Evolutionary conservation across 345 rosid genomes (phyloP), one percentile per base, ranked within the genome.

Genomic region (Aurinia saxatilis): DNA sequence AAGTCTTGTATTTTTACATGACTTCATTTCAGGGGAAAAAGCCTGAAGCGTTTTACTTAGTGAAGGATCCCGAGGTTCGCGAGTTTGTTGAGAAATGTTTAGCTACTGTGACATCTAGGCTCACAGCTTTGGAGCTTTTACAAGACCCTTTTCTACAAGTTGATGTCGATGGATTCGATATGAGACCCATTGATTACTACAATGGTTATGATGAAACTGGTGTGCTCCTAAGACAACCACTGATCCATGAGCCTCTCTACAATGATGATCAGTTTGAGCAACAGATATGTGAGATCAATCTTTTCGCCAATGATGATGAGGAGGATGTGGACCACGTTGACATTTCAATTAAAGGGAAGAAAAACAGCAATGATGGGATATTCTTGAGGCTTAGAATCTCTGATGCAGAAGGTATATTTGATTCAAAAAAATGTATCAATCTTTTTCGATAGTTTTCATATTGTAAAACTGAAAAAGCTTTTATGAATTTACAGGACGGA

Each of bases 41-140:
- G 57, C 97, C 98, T 3, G 88, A 88, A 61, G 85, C 99, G 67
- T 63, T 90, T 21, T 86, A 82, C 81, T 79, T 82, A 73, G 83
- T 95, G 47, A 71, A 84, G 57, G 93, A 95, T 61, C 83, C 89
- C 14, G 90, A 88, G 76, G 98, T 88, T 36, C 81, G 88, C 5
- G 81, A 73, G 52, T 90, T 90, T 80, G 85, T 95, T 36, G 95
- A 84, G 65, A 95, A 95, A 63, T 95, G 99, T 81, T 80, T 95
- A 73, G 99, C 96, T 3, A 83, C 81, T 7, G 96, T 82, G 27
- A 77, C 98, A 4, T 45, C 37, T 48, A 86, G 99, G 75, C 87
- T 90, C 15, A 59, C 97, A 1, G 97, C 99, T 15, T 68, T 75
- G 64, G 96, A 95, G 76, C 88, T 95, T 77, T 69, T 95, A 67